phyloP scores from a whole-genome alignment of 2,329 filamentous ascomycete species.

The Chrysoporthe cubensis region DNA sequence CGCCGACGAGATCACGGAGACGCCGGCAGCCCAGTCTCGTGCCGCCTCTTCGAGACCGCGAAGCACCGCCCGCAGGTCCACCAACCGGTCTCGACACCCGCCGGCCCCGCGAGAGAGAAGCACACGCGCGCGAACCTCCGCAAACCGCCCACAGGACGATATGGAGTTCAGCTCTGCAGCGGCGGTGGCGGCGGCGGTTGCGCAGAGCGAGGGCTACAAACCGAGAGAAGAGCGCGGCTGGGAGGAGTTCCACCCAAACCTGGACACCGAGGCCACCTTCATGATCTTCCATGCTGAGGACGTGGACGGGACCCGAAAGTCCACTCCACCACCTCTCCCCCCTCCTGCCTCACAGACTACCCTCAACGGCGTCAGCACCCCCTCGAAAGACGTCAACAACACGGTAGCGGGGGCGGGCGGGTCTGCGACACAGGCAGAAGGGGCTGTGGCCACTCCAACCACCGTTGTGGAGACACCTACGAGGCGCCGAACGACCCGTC shows the following conservation, averaged over 20 bases:
- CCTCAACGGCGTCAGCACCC: conserved; percentile 49
- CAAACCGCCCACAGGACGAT: conserved; percentile 54
- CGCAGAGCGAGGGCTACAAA: conserved; percentile 95
- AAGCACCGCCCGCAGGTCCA: conserved; percentile 53
- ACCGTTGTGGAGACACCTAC: conserved; percentile 43
- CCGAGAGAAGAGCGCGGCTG: conserved; percentile 94
- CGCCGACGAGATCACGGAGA: conserved; percentile 69
- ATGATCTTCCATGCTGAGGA: conserved; percentile 81
- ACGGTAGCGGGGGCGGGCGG: conserved; percentile 34
- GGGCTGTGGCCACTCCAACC: conserved; percentile 31
- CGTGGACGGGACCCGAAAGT: conserved; percentile 73
- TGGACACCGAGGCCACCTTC: conserved; percentile 84
- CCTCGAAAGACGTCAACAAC: conserved; percentile 49
- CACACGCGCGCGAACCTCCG: conserved; percentile 59
- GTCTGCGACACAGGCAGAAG: conserved; percentile 47
- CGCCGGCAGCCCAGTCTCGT: conserved; percentile 54
- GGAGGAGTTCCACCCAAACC: conserved; percentile 96
- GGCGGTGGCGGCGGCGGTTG: conserved; percentile 82
- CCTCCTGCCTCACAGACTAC: conserved; percentile 13
- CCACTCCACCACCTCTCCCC: conserved; percentile 43
- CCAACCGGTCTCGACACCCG: conserved; percentile 48
- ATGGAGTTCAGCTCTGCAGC: conserved; percentile 87
- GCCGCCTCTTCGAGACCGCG: conserved; percentile 57
- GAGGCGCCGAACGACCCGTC: conserved; percentile 49
- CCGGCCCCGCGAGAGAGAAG: conserved; percentile 61